Conservation (phyloP, 331 rosid genomes). For the Dryas integrifolia region DNA sequence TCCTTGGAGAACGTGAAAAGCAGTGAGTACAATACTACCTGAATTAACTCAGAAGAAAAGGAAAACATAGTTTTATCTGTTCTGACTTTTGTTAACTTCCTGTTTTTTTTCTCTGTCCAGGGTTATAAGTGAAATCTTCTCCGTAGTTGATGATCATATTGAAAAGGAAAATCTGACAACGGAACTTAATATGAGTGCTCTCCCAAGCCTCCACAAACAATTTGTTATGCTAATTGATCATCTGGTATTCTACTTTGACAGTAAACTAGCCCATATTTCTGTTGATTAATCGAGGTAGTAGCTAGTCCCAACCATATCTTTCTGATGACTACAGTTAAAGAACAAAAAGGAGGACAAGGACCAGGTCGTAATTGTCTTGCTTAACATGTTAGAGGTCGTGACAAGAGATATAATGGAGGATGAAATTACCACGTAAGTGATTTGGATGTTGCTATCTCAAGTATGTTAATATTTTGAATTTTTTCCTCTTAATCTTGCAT, state of each 20-base stretch:
- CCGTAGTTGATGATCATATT: conserved; percentile 58
- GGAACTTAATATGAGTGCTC: conserved; percentile 66
- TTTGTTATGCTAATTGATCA: conserved; percentile 55
- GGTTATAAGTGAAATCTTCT: conserved; percentile 59
- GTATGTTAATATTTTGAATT: conserved; percentile 12
- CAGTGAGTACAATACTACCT: conserved; percentile 40
- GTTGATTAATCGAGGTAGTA: conserved; percentile 8
- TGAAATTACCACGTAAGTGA: conserved; percentile 59
- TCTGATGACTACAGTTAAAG: conserved; percentile 38
- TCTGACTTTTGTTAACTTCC: conserved; percentile 14
- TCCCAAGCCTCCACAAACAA: conserved; percentile 59
- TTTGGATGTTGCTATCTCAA: conserved; percentile 14
- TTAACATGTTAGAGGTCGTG: conserved; percentile 92
- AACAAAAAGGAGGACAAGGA: conserved; percentile 69
- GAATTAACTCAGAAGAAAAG: conserved; percentile 20
- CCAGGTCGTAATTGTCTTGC: conserved; percentile 82
- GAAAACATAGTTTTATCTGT: not conserved
- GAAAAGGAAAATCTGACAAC: conserved; percentile 23
- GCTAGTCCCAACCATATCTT: conserved; percentile 21
- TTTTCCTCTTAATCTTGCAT: conserved; percentile 10
- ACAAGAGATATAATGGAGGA: conserved; percentile 87
- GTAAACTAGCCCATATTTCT: conserved; percentile 17
- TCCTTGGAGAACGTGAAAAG: conserved; percentile 70
- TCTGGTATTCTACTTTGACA: conserved; percentile 56
- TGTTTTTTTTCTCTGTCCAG: conserved; percentile 51